phyloP scores from a whole-genome alignment of 1,284 basidiomycete genomes.

The Earliella scabrosa region DNA sequence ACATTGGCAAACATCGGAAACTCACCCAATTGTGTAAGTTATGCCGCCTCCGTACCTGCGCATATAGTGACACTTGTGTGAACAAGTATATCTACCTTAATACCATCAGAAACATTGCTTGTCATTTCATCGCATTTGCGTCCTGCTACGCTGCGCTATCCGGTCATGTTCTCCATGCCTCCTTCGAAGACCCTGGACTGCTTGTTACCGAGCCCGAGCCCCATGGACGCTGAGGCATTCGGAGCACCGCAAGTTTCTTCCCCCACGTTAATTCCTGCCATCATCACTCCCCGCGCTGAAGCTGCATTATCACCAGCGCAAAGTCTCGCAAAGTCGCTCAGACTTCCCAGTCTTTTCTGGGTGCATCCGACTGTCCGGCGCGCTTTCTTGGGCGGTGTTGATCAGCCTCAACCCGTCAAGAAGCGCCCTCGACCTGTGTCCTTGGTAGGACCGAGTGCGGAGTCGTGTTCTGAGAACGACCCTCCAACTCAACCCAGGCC shows the following conservation, averaged over 20 bases:
- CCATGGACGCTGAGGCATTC: not conserved
- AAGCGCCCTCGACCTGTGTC: constrained; percentile 18
- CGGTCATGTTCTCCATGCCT: constrained; percentile 43
- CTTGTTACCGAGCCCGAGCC: constrained; percentile 30
- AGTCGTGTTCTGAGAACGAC: too few species aligned
- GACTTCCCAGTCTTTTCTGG: constrained; percentile 24
- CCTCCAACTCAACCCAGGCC: not conserved
- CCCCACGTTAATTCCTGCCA: constrained; percentile 7
- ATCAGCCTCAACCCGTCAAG: not conserved
- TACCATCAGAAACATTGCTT: constrained; percentile 63
- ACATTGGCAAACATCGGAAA: constrained; percentile 60
- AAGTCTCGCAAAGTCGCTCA: constrained; percentile 15
- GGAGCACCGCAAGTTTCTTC: constrained; percentile 4
- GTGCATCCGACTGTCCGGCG: constrained; percentile 22
- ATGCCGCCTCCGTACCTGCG: constrained; percentile 3
- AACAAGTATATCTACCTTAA: constrained; percentile 65
- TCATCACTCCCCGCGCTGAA: not conserved
- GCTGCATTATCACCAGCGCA: constrained; percentile 1
- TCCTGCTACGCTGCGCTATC: constrained; percentile 36
- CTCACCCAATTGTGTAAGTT: constrained; percentile 84
- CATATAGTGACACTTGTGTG: not conserved
- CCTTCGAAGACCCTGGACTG: constrained; percentile 37
- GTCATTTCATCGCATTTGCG: constrained; percentile 58
- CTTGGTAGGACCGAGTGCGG: constrained; percentile 3
- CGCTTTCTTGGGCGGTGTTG: constrained; percentile 11